A percentile compares a stretch with the other conserved stretches of the same genome.
phyloP scores from a whole-genome alignment of 768 basidiomycete species.

The Podaxis sp. region DNA sequence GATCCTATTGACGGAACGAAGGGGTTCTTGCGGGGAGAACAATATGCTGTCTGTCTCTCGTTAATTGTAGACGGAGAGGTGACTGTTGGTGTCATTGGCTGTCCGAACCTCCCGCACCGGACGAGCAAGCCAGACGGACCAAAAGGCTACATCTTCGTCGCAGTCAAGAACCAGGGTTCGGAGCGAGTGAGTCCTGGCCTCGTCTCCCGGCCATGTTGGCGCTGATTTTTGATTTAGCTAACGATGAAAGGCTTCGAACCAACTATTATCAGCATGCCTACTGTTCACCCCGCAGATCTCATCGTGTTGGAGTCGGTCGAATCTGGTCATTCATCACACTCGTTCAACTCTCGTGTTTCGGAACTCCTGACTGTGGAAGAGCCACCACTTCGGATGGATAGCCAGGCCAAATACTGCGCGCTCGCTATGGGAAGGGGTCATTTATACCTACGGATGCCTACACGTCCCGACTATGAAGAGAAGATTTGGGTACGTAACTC shows the following conservation, averaged over 20 bases:
- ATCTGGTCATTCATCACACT: slow-evolving; percentile 86
- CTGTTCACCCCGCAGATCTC: slow-evolving; percentile 42
- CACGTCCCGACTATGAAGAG: slow-evolving; percentile 76
- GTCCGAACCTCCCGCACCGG: slow-evolving; percentile 82
- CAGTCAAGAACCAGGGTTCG: slow-evolving; percentile 84
- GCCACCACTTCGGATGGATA: slow-evolving; percentile 83
- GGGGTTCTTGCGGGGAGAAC: slow-evolving; percentile 88
- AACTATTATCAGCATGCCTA: slow-evolving; percentile 36
- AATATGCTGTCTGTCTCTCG: slow-evolving; percentile 90
- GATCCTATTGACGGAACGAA: slow-evolving; percentile 94
- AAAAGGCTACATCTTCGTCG: slow-evolving; percentile 82
- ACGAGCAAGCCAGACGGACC: slow-evolving; percentile 49
- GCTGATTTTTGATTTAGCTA: slow-evolving; percentile 32
- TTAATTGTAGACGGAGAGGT: slow-evolving; percentile 78
- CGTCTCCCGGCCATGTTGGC: background rate
- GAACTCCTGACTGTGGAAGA: slow-evolving; percentile 62
- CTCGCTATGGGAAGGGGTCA: slow-evolving; percentile 86
- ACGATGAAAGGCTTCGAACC: slow-evolving; percentile 51
- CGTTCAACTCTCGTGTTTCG: slow-evolving; percentile 75
- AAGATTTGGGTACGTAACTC: slow-evolving; percentile 87
- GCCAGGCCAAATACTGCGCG: slow-evolving; percentile 92
- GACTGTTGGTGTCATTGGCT: slow-evolving; percentile 84
- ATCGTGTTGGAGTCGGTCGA: slow-evolving; percentile 92
- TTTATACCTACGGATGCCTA: slow-evolving; percentile 78
- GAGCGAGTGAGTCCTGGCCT: slow-evolving; percentile 10